phyloP scores from a whole-genome alignment of 192 early-diverging fungal genomes.

The Chytriomyces sp. region DNA sequence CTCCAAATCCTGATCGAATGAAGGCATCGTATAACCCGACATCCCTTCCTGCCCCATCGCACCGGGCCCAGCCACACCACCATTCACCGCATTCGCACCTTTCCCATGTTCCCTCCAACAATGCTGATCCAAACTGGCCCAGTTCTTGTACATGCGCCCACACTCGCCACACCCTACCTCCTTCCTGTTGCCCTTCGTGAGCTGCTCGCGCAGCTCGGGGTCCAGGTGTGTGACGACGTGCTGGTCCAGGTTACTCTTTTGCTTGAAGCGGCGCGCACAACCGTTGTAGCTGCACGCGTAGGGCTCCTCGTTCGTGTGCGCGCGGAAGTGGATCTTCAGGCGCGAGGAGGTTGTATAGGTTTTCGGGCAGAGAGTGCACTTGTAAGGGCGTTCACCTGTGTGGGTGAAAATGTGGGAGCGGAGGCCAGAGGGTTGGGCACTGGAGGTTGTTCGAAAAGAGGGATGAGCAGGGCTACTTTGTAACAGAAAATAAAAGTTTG shows the following conservation, averaged over 20 bases:
- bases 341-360: slow-evolving; percentile 29
- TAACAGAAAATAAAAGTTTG: background rate
- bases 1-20: too few relatives aligned
- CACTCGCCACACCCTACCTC: slow-evolving; percentile 27
- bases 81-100: too few relatives aligned
- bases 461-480: background rate
- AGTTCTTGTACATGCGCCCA: slow-evolving; percentile 24
- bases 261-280: slow-evolving; percentile 35
- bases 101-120: slow-evolving; percentile 29
- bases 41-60: too few relatives aligned
- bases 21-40: too few relatives aligned
- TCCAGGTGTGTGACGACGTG: slow-evolving; percentile 28
- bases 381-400: slow-evolving; percentile 31
- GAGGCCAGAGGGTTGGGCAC: slow-evolving; percentile 37
- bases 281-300: slow-evolving; percentile 19
- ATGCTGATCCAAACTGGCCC: slow-evolving; percentile 22
- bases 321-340: slow-evolving; percentile 29
- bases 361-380: slow-evolving; percentile 28
- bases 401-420: slow-evolving; percentile 34
- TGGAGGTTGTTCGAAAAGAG: background rate
- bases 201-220: slow-evolving; percentile 10
- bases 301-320: slow-evolving; percentile 30
- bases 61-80: too few relatives aligned
- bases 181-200: slow-evolving; percentile 2
- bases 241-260: slow-evolving; percentile 26